Base-by-base conservation (phyloP, 805 yeast species). In the Saturnispora sekii region DNA sequence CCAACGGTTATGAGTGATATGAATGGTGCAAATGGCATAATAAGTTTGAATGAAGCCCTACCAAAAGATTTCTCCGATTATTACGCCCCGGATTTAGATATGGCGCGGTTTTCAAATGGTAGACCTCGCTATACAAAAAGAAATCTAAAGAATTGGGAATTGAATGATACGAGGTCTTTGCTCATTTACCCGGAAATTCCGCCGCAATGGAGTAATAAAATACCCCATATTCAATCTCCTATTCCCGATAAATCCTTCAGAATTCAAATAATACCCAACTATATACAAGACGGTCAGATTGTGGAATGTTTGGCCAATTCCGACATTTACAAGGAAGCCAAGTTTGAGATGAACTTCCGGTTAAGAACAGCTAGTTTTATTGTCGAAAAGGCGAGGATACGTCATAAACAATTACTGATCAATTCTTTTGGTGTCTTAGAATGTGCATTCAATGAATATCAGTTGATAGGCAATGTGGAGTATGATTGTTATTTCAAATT, bases 121-220 rank as follows among this genome's bases (percentile, higher is more conserved):
- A 65, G 87, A 37, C 86, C 85, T 10, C 58, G 63, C 21, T 81
- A 79, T 60, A 79, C 86, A 0, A 74, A 72, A 49, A 65, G 87
- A 43, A 76, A 74, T 12, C 64, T 83, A 35, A 64, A 77, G 21
- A 83, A 81, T 58, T 83, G 90, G 90, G 79, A 74, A 40, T 56
- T 79, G 41, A 83, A 83, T 59, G 89, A 81, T 57, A 64, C 79
- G 15, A 64, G 90, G 37, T 78, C 87, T 1, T 59, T 81, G 28
- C 62, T 83, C 32, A 77, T 83, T 26, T 67, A 79, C 17, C 73
- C 69, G 30, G 62, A 58, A 21, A 51, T 74, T 33, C 64, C 62
- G 41, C 76, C 77, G 5, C 79, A 74, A 53, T 81, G 87, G 86
- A 63, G 67, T 12, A 65, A 66, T 7, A 65, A 63, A 45, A 46